Evolutionary conservation across 2,329 filamentous ascomycete species (phyloP), one percentile per base, ranked within the genome.

Genomic region (Penicillium aurantiogriseum): DNA sequence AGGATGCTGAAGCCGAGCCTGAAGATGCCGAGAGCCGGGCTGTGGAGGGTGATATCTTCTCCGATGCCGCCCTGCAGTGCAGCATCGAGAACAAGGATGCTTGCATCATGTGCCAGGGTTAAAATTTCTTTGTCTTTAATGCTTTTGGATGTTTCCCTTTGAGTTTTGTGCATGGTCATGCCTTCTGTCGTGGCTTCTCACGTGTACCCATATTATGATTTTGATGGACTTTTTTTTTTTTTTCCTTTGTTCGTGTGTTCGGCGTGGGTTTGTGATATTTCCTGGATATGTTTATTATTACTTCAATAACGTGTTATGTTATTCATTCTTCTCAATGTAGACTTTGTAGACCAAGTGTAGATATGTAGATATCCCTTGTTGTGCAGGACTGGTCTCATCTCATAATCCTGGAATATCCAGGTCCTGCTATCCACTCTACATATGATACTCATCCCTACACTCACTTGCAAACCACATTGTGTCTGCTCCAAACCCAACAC

Each of bases 41-140:
- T 65, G 85, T 90, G 11, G 92, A 97, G 75, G 86, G 85, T 50
- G 93, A 99, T 73, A 99, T 99, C 67, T 99, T 96, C 77, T 93
- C 93, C 0, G 90, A 97, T 67, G 91, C 92, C 57, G 92, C 90
- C 17, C 81, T 99, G 73, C 86, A 88, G 69, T 99, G 94, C 82
- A 97, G 92, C 79, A 97, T 99, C 76, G 92, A 97, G 74, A 97
- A 97, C 81, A 91, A 89, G 67, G 94, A 99, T 75, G 83, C 88
- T 47, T 99, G 94, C 75, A 75, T 96, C 64, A 97, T 99, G 94
- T 99, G 94, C 87, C 95, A 91, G 78, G 93, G 92, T 81, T 97
- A 84, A 76, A 63, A 4, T 52, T 25, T 6, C 19, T 42, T 13
- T 44, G 29, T 21, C 15, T 25, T 51, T 39, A 27, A 36, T 17